Conservation (phyloP, 2,329 filamentous ascomycete genomes). For the Aureobasidium sp. region DNA sequence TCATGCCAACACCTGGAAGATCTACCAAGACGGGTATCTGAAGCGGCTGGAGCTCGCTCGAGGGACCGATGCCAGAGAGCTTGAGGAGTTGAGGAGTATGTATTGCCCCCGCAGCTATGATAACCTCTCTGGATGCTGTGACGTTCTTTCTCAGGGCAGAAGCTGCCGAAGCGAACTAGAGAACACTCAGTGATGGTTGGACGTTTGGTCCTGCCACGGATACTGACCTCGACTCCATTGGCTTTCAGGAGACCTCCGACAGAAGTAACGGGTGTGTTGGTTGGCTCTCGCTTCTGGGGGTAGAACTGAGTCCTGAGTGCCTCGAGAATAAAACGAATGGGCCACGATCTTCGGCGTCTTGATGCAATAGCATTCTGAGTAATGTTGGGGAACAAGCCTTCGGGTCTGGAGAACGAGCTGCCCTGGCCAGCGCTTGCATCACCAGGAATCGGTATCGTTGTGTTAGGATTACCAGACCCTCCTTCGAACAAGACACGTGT, state of each 20-base stretch:
- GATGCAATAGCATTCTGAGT: background rate
- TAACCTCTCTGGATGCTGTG: constrained; percentile 22
- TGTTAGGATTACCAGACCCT: constrained; percentile 14
- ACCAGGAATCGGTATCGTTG: constrained; percentile 11
- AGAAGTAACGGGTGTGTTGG: background rate
- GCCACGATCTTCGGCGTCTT: background rate
- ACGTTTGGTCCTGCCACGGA: background rate
- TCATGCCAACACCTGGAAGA: constrained; percentile 54
- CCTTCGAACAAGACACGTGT: constrained; percentile 27
- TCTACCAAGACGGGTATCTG: constrained; percentile 46
- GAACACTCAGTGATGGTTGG: background rate
- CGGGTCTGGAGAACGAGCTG: constrained; percentile 5
- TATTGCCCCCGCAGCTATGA: constrained; percentile 23
- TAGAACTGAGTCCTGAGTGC: background rate
- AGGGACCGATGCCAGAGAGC: constrained; percentile 48
- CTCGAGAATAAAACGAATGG: background rate
- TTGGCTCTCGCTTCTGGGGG: background rate
- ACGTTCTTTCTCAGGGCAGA: constrained; percentile 17
- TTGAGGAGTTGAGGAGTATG: constrained; percentile 25
- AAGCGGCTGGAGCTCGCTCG: constrained; percentile 35
- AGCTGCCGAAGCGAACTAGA: constrained; percentile 19
- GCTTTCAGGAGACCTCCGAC: background rate
- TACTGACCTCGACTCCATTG: constrained; percentile 14
- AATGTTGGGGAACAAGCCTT: constrained; percentile 1
- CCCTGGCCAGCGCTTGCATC: constrained; percentile 16